Evolutionary conservation across 176 grass and related monocot genomes (phyloP), one percentile per base, ranked within the genome.

Genomic region (Phyllostachys edulis): DNA sequence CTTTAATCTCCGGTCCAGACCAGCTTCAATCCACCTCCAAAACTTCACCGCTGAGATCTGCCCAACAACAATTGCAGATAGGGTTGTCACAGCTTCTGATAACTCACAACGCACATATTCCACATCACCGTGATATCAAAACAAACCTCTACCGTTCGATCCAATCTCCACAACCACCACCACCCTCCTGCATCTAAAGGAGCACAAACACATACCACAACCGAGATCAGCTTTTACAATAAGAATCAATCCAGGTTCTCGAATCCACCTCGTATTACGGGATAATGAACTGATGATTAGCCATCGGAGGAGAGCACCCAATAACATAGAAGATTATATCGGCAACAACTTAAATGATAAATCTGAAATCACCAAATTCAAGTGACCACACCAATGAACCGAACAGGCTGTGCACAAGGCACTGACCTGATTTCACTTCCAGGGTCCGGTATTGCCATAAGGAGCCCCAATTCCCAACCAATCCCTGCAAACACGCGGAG

Each of bases 141-240:
- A 37, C 11, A 83, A 83, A 73, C 69, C 29, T 29, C 29, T 29
- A 29, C 29, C 39, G 29, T 64, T 64, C 27, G 16, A 63, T 62
- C 20, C 69, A 23, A 64, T 79, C 7, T 65, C 32, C n/a, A n/a
- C n/a, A 44, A 56, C 8, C 6, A 12, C 49, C 14, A 29, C 29
- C 29, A 32, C n/a, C n/a, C 23, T 59, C 13, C 38, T 55, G 5
- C 72, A 75, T 38, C 50, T 55, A 5, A n/a, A n/a, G n/a, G 12
- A 56, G 72, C 71, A 69, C 29, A 78, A 26, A 75, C 21, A 78
- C 26, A 38, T 23, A 27, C 38, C 49, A 80, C 42, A 75, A 52
- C 2, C 40, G 7, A 82, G 9, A 16, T 82, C 17, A 82, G 18
- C 18, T 82, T 29, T 29, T 29, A 29, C 21, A 39, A 2, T 5